A percentile compares a stretch with the other conserved stretches of the same genome.
phyloP scores from a whole-genome alignment of 345 rosid species.

The Nephelium lappaceum region DNA sequence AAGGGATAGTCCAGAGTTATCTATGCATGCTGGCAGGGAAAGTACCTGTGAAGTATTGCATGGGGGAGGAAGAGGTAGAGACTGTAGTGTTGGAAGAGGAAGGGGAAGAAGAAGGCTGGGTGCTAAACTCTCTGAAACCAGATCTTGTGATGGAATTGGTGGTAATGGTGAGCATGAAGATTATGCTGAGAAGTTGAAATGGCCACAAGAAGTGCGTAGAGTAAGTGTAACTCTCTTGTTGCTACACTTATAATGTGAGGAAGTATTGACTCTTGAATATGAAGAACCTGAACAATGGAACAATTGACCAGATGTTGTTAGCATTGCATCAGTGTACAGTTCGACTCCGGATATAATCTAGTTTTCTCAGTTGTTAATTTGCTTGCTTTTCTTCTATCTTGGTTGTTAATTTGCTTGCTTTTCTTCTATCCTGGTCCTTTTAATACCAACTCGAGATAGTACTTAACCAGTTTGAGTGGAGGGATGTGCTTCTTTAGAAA shows the following conservation, averaged over 20 bases:
- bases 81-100: conserved; percentile 40
- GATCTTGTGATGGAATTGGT: conserved; percentile 42
- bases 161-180: conserved; percentile 33
- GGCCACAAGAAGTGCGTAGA: conserved; percentile 54
- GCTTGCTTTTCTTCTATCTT: background rate
- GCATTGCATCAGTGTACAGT: background rate
- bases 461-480: background rate
- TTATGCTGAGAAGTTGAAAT: conserved; percentile 29
- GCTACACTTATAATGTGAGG: background rate
- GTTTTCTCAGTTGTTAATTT: background rate
- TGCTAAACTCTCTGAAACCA: conserved; percentile 47
- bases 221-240: conserved; percentile 44
- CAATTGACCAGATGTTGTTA: background rate
- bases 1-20: conserved; percentile 25
- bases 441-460: background rate
- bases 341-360: background rate
- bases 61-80: conserved; percentile 44
- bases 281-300: background rate
- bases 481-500: background rate
- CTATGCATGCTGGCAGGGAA: conserved; percentile 8
- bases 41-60: conserved; percentile 27
- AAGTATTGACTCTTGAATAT: background rate
- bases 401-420: background rate
- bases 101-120: conserved; percentile 31
- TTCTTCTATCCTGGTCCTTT: background rate